Conservation (phyloP, 768 basidiomycete species). For the Psilocybe azurescens region DNA sequence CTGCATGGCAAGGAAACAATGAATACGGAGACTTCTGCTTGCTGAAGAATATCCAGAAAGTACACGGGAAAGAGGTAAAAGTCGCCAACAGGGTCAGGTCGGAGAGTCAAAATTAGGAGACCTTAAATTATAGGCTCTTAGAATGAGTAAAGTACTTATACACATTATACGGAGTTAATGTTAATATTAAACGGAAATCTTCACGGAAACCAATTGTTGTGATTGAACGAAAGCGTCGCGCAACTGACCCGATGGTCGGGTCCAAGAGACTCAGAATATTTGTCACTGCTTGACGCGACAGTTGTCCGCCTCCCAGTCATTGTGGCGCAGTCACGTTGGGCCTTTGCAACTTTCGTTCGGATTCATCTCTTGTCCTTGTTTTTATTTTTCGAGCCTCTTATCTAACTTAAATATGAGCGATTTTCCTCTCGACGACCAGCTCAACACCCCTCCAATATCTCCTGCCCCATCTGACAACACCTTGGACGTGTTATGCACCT, state of each 20-base stretch:
- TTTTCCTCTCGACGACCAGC: slow-evolving; percentile 25
- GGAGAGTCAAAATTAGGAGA: not conserved
- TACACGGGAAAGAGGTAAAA: slow-evolving; percentile 40
- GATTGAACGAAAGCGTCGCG: no score
- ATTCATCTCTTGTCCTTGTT: no score
- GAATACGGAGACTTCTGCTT: slow-evolving; percentile 92
- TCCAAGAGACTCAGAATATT: not conserved
- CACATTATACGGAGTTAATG: not conserved
- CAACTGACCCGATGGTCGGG: no score
- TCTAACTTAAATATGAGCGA: slow-evolving; percentile 15
- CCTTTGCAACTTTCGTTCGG: not conserved
- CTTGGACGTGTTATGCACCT: slow-evolving; percentile 40
- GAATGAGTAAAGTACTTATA: slow-evolving; percentile 5
- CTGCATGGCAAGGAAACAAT: slow-evolving; percentile 70
- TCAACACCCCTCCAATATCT: slow-evolving; percentile 29
- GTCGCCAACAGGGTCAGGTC: slow-evolving; percentile 21
- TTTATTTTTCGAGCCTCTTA: not conserved
- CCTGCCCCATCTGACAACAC: slow-evolving; percentile 42
- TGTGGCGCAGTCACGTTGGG: no score
- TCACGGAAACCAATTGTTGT: not conserved
- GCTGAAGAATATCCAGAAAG: slow-evolving; percentile 62
- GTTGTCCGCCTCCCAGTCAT: not conserved
- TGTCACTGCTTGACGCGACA: slow-evolving; percentile 9
- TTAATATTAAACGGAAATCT: not conserved
- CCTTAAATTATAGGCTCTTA: not conserved